Conservation (phyloP, 495 filamentous ascomycete species). For the Immersiella caudata region DNA sequence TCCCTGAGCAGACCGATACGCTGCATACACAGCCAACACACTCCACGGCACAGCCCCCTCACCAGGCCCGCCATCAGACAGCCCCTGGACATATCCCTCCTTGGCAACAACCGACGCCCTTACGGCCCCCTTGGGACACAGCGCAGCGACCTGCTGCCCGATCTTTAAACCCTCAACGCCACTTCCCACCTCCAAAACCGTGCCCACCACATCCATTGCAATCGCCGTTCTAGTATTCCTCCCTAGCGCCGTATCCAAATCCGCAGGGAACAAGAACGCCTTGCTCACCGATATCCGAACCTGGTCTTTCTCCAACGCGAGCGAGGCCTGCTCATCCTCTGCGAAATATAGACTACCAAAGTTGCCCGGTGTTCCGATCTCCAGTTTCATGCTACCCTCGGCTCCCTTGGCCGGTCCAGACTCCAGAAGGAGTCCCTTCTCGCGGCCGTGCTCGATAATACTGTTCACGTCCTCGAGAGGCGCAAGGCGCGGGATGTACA, state of each 20-base stretch:
- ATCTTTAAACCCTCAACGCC: background rate
- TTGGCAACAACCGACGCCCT: constrained; percentile 3
- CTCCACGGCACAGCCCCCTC: constrained; percentile 10
- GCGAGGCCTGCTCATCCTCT: background rate
- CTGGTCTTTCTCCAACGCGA: background rate
- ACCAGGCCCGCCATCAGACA: background rate
- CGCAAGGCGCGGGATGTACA: constrained; percentile 35
- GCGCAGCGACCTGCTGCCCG: constrained; percentile 12
- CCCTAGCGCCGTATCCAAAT: constrained; percentile 19
- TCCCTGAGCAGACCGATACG: constrained; percentile 2
- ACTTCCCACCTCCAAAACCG: background rate
- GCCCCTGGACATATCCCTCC: background rate
- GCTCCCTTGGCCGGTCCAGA: background rate
- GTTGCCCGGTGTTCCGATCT: constrained; percentile 7
- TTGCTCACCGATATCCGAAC: constrained; percentile 10
- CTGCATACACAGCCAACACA: constrained; percentile 9
- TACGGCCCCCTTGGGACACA: constrained; percentile 3
- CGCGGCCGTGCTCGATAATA: constrained; percentile 26
- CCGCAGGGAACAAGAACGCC: constrained; percentile 12
- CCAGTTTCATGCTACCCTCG: background rate
- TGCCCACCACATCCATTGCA: constrained; percentile 10
- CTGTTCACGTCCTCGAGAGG: constrained; percentile 29
- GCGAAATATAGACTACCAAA: constrained; percentile 12
- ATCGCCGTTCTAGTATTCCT: constrained; percentile 12
- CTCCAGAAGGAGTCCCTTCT: background rate